A percentile compares a stretch with the other conserved stretches of the same genome.
These are phyloP conservation scores for Trichomonascus vanleenenianus DNA, from an alignment of 805 yeast species.

Conservation along the genomic window DNA sequence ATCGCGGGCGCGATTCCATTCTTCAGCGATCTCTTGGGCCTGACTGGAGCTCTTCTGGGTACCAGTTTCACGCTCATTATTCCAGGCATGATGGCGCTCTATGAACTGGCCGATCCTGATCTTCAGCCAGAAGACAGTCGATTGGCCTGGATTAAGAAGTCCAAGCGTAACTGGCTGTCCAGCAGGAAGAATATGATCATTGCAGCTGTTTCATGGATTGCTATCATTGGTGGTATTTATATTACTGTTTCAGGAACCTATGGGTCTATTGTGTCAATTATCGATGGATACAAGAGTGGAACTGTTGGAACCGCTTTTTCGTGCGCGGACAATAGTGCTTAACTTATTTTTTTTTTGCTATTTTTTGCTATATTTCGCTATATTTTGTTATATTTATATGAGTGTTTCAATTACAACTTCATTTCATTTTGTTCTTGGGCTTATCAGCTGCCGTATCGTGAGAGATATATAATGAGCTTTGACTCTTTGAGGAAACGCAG, in stretches of 20 bases:
- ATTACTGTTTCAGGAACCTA: constrained; percentile 5
- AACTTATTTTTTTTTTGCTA: background rate
- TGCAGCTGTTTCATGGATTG: constrained; percentile 1
- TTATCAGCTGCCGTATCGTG: too few species aligned
- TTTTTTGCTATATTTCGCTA: too few species aligned
- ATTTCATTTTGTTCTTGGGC: too few species aligned
- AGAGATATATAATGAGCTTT: too few species aligned
- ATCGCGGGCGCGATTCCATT: constrained; percentile 5
- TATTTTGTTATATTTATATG: too few species aligned
- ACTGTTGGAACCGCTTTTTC: constrained; percentile 3
- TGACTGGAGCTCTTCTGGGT: constrained; percentile 5
- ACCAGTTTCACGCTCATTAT: constrained; percentile 4
- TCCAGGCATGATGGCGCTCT: constrained; percentile 4
- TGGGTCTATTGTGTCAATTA: constrained; percentile 3
- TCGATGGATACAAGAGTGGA: constrained; percentile 1
- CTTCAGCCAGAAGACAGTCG: background rate
- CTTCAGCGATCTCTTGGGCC: constrained; percentile 5
- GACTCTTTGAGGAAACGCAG: too few species aligned
- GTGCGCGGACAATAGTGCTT: background rate
- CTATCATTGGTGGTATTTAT: constrained; percentile 2
- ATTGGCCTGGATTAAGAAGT: background rate
- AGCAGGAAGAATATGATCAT: background rate
- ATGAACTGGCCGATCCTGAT: background rate
- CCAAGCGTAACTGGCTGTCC: background rate
- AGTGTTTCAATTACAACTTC: too few species aligned